These are phyloP conservation scores for Cordia subcordata DNA, from an alignment of 257 asterid genomes.

Conservation along the genomic window DNA sequence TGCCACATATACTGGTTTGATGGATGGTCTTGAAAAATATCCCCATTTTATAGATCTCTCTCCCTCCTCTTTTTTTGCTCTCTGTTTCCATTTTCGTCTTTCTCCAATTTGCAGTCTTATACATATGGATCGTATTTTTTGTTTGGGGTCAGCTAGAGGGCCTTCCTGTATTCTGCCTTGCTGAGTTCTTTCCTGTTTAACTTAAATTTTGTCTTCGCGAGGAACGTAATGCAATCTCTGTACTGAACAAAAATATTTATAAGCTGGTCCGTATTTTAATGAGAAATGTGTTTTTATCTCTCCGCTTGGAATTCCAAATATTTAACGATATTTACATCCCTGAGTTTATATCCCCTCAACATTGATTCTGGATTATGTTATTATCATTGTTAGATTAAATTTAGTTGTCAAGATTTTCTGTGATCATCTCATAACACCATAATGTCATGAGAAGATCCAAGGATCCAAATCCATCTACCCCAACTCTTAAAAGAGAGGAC, in stretches of 20 bases:
- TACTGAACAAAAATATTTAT: neutral
- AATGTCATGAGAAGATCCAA: too few species aligned
- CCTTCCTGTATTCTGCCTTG: neutral
- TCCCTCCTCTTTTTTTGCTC: neutral
- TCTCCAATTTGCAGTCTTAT: neutral
- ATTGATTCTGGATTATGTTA: too few species aligned
- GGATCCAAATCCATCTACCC: too few species aligned
- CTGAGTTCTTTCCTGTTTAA: neutral
- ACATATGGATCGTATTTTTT: too few species aligned
- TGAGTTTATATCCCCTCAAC: too few species aligned
- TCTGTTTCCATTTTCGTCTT: neutral
- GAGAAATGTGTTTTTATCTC: neutral
- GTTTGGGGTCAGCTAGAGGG: too few species aligned
- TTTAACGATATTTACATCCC: neutral
- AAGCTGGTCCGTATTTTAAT: neutral
- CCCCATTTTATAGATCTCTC: slow-evolving; percentile 26
- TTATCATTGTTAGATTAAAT: too few species aligned
- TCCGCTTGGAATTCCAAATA: neutral
- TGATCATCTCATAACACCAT: too few species aligned
- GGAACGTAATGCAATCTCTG: neutral
- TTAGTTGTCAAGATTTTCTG: too few species aligned
- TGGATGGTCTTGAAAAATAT: slow-evolving; percentile 14
- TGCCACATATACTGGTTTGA: slow-evolving; percentile 25
- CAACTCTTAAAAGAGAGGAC: too few species aligned
- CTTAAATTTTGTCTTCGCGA: neutral